Conservation (phyloP, 2,329 filamentous ascomycete species). For the Lachnellula arida region DNA sequence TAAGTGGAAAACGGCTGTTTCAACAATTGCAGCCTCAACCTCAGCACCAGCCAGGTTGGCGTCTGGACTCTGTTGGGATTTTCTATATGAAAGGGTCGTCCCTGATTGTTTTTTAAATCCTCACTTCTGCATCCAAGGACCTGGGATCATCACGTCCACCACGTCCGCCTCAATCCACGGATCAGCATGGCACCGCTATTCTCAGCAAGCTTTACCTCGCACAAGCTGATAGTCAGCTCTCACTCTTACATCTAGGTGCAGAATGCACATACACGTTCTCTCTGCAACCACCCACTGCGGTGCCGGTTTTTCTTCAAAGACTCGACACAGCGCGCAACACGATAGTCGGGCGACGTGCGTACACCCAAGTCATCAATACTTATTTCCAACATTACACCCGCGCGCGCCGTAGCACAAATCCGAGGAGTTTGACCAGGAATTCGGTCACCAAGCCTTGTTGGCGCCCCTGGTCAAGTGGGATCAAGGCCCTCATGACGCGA, state of each 20-base stretch:
- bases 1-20: background rate
- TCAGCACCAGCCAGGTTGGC: background rate
- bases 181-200: background rate
- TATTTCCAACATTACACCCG: conserved; percentile 12
- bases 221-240: background rate
- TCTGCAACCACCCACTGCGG: conserved; percentile 6
- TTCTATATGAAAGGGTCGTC: background rate
- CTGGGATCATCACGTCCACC: background rate
- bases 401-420: background rate
- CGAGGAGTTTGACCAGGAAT: background rate
- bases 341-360: conserved; percentile 1
- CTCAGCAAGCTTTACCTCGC: background rate
- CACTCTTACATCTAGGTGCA: background rate
- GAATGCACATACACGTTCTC: conserved; percentile 1
- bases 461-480: background rate
- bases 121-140: background rate
- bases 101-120: background rate
- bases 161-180: background rate
- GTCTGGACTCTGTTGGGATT: background rate
- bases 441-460: background rate
- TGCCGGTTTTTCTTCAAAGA: background rate
- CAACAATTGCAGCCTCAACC: background rate
- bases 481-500: conserved; percentile 1
- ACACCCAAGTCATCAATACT: conserved; percentile 8
- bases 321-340: background rate